Base-by-base conservation (phyloP, 495 filamentous ascomycete genomes). In the Aspergillus coremiiformis region DNA sequence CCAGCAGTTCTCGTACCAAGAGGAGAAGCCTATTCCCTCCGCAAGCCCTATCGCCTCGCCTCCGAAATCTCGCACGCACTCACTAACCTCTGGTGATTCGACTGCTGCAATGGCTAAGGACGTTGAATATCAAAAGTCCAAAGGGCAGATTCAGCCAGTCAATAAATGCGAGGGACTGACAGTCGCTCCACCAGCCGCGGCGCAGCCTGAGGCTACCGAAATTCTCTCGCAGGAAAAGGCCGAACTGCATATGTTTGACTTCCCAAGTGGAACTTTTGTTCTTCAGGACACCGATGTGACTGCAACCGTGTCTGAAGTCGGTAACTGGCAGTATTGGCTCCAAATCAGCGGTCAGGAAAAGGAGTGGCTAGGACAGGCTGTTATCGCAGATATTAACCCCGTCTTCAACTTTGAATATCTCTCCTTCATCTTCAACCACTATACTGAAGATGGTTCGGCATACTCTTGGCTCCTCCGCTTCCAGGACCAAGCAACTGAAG, bases 381-480 rank as follows among this genome's bases (percentile, higher is more conserved):
- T 98, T 15, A 72, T 87, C 22, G 83, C 85, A 5, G 94, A 97
- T 58, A 87, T 97, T 62, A 98, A 98, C 61, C 94, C 93, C 0
- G 93, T 98, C 29, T 98, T 98, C 77, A 97, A 96, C 71, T 97
- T 95, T 55, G 93, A 97, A 68, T 96, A 89, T 56, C 75, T 95
- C 17, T 96, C 93, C 2, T 96, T 97, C 69, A 96, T 98, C 63
- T 98, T 98, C 78, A 97, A 97, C 63, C 89, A 96, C 62, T 97
- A 95, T 61, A 75, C 84, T 7, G 79, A 84, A 14, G 88, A 95
- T 67, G 90, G 91, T 3, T 85, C 87, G 8, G 92, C 93, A 6
- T 96, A 89, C 65, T 97, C 94, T 0, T 98, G 94, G 93, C 81
- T 98, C 4, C 71, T 98, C 26, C 82, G 91, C 22, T 98, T 98